Conservation (phyloP, 2,329 filamentous ascomycete species). For the Xylaria sp. region DNA sequence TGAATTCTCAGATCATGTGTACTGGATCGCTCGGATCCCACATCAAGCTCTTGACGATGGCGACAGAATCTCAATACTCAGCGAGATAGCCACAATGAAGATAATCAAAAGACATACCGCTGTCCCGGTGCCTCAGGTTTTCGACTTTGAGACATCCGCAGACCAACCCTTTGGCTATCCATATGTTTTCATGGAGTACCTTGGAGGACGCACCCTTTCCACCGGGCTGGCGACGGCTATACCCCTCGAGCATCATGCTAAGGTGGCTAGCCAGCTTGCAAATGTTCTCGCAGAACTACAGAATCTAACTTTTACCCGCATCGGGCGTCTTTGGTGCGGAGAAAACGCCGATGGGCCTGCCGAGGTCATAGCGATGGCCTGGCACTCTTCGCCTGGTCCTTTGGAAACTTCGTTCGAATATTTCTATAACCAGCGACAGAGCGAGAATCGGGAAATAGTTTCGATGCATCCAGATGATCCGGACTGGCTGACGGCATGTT, state of each 20-base stretch:
- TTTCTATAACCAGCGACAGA: conserved; percentile 46
- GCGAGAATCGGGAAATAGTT: conserved; percentile 42
- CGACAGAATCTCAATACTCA: conserved; percentile 42
- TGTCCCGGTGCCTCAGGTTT: conserved; percentile 43
- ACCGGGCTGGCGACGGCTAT: conserved; percentile 35
- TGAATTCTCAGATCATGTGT: conserved; percentile 45
- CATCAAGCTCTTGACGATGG: conserved; percentile 35
- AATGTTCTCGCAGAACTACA: conserved; percentile 44
- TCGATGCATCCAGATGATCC: conserved; percentile 42
- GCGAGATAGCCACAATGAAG: conserved; percentile 48
- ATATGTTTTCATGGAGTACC: conserved; percentile 45
- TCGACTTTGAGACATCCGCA: conserved; percentile 39
- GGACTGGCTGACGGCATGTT: conserved; percentile 49
- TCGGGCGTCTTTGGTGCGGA: conserved; percentile 48
- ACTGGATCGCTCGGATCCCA: conserved; percentile 45
- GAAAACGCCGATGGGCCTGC: conserved; percentile 41
- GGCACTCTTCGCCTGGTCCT: conserved; percentile 38
- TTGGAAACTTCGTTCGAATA: conserved; percentile 48
- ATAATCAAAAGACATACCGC: conserved; percentile 39
- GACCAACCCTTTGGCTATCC: conserved; percentile 45
- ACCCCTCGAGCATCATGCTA: conserved; percentile 38
- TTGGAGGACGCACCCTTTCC: conserved; percentile 37
- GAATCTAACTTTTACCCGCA: conserved; percentile 43
- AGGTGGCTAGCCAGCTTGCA: conserved; percentile 45
- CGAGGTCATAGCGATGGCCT: conserved; percentile 42